Conservation (phyloP, 2,329 filamentous ascomycete species). For the Talaromyces sp. region DNA sequence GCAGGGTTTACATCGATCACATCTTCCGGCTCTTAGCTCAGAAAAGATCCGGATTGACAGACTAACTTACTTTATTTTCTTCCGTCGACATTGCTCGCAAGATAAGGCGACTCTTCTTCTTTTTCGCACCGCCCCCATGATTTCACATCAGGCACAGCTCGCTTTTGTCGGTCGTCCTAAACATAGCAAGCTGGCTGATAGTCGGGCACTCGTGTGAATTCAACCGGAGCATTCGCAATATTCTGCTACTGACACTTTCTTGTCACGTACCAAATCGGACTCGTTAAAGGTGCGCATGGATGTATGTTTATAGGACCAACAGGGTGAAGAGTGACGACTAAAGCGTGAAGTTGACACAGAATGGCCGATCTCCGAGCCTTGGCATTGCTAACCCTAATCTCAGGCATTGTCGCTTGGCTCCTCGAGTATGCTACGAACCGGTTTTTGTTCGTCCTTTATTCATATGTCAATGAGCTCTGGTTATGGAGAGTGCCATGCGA, state of each 20-base stretch:
- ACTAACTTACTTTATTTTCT: slow-evolving; percentile 22
- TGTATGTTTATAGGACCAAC: not conserved
- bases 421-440: not conserved
- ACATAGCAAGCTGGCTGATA: not conserved
- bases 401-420: not conserved
- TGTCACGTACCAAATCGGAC: not conserved
- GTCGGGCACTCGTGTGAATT: not conserved
- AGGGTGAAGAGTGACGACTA: too few species aligned
- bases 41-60: not conserved
- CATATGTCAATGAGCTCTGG: not conserved
- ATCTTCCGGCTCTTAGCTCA: slow-evolving; percentile 11
- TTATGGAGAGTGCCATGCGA: too few species aligned
- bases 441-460: not conserved
- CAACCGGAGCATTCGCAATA: not conserved
- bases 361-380: not conserved
- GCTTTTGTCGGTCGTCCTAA: not conserved
- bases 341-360: not conserved
- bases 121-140: slow-evolving; percentile 15
- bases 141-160: not conserved
- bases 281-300: not conserved
- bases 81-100: slow-evolving; percentile 6
- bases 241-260: not conserved
- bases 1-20: slow-evolving; percentile 10
- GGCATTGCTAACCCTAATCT: not conserved
- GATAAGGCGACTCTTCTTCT: slow-evolving; percentile 1